phyloP scores from a whole-genome alignment of 169 alveolate genomes.

The Plasmodium adleri region DNA sequence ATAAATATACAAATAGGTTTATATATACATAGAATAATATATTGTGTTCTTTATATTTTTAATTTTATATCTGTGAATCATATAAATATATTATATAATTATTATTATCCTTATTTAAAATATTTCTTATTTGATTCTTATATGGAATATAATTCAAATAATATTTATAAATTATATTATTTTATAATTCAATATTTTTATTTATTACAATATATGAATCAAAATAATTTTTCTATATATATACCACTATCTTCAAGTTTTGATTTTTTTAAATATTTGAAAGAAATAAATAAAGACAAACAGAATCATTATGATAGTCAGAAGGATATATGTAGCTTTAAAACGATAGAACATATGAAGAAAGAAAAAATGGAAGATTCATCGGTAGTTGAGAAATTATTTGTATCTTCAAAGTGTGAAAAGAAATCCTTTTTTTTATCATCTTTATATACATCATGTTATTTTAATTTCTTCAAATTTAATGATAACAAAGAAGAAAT shows the following conservation, averaged over 20 bases:
- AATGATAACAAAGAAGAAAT: neutral
- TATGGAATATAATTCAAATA: constrained; percentile 2
- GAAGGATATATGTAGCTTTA: neutral
- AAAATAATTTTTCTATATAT: neutral
- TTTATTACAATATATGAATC: neutral
- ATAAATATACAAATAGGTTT: constrained; percentile 13
- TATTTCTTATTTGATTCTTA: constrained; percentile 10
- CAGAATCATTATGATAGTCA: neutral
- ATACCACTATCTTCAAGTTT: constrained; percentile 15
- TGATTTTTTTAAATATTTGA: neutral
- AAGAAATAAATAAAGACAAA: neutral
- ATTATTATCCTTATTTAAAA: neutral
- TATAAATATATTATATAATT: constrained; percentile 9
- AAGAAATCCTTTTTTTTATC: no score
- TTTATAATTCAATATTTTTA: constrained; percentile 7
- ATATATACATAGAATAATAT: neutral
- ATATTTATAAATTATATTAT: constrained; percentile 1
- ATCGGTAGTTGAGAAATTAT: neutral
- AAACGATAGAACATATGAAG: neutral
- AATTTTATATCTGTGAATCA: constrained; percentile 33
- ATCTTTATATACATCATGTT: no score
- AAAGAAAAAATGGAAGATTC: neutral
- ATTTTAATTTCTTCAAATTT: neutral
- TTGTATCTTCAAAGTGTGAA: neutral
- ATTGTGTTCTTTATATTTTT: constrained; percentile 9